Base-by-base conservation (phyloP, 2,329 filamentous ascomycete genomes). In the Nemania sp. region DNA sequence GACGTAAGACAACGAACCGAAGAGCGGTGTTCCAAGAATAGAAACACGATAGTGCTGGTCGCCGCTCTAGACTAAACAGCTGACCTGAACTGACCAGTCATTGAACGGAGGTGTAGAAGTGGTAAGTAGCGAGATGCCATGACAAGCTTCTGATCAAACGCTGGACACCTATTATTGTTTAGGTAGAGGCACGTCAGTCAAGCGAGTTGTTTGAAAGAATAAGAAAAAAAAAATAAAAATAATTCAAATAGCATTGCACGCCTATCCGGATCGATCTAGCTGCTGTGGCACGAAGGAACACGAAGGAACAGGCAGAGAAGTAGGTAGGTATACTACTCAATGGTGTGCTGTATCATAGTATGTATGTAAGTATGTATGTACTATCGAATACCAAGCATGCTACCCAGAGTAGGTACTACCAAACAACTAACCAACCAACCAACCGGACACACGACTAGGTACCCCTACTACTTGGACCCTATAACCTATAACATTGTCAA, bases 11-110 rank as follows among this genome's bases (percentile, higher is more conserved):
- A 32, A n/a, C 58, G 52, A 38, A n/a, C 60, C 55, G 58, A 66
- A 60, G n/a, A 29, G 62, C 38, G 62, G 53, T 58, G 62, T 70
- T 68, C 68, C 55, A 68, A 66, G 55, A 68, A 68, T 70, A 70
- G 68, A 68, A 68, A 53, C 57, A 43, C 38, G 56, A 49, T 26
- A 20, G 56, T 41, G 51, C 15, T 52, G 29, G 38, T n/a, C 32
- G 32, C 60, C 32, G 59, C 63, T 67, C 67, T 55, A 63, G 63
- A 63, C 55, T 62, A 61, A 64, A 61, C 47, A 66, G 59, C 67
- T 66, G 66, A 68, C 58, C 62, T 22, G 20, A 15, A 3, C 43
- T 47, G 43, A 47, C 43, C 43, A 20, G 27, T 41, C 3, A n/a
- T n/a, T n/a, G n/a, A 13, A 41, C 13, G 35, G 11, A 41, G 7